Percentiles rank a stretch among this genome's conserved stretches.
Conservation (phyloP, 345 rosid species). For the Linum lewisii region DNA sequence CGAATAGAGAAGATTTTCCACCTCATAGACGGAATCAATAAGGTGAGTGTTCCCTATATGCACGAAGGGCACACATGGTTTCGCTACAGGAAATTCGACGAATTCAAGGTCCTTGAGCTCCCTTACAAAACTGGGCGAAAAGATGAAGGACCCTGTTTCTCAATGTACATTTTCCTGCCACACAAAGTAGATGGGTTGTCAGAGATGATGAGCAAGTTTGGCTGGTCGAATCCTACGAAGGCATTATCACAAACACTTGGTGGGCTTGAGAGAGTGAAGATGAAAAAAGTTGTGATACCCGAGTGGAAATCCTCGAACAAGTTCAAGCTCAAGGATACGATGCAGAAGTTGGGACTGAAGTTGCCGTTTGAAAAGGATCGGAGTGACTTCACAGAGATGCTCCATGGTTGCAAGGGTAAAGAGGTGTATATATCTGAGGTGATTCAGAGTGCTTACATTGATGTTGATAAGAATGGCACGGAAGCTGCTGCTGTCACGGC, state of each 20-base stretch:
- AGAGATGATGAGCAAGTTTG: background rate
- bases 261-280: background rate
- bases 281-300: background rate
- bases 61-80: background rate
- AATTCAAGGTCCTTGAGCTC: conserved; percentile 1
- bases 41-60: background rate
- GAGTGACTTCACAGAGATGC: background rate
- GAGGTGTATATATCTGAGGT: too few species aligned
- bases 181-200: background rate
- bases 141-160: background rate
- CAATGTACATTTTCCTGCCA: conserved; percentile 2
- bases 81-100: background rate
- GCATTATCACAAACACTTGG: background rate
- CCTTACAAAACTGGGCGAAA: background rate
- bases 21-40: background rate
- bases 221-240: background rate
- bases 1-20: background rate
- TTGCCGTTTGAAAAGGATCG: background rate
- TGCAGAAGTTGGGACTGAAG: background rate
- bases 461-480: background rate
- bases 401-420: background rate
- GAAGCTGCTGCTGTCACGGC: background rate
- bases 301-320: background rate
- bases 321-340: background rate
- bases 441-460: too few species aligned